phyloP scores from a whole-genome alignment of 495 filamentous ascomycete genomes.

The Hypomontagnella submonticulosa region DNA sequence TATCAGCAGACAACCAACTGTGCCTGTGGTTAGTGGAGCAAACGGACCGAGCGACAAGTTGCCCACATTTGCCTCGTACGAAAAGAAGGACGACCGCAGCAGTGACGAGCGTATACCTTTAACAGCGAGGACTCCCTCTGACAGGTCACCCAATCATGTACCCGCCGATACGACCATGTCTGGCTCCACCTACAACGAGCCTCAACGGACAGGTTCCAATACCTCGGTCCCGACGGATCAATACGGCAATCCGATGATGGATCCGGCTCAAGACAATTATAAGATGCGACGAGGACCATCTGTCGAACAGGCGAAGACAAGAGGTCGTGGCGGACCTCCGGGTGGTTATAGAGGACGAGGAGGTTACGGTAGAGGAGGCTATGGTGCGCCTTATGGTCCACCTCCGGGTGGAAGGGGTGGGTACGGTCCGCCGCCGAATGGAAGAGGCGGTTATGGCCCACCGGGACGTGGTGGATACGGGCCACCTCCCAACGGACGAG shows the following conservation, averaged over 20 bases:
- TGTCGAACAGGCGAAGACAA: slow-evolving; percentile 67
- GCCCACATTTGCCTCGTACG: slow-evolving; percentile 82
- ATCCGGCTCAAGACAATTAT: slow-evolving; percentile 59
- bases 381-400: slow-evolving; percentile 40
- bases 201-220: slow-evolving; percentile 43
- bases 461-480: slow-evolving; percentile 54
- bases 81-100: slow-evolving; percentile 68
- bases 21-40: slow-evolving; percentile 64
- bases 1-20: slow-evolving; percentile 62
- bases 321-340: slow-evolving; percentile 62
- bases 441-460: slow-evolving; percentile 56
- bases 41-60: slow-evolving; percentile 66
- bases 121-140: slow-evolving; percentile 70
- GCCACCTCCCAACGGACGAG: slow-evolving; percentile 48
- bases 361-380: slow-evolving; percentile 53
- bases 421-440: slow-evolving; percentile 54
- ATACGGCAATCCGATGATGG: slow-evolving; percentile 72
- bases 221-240: slow-evolving; percentile 68
- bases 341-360: slow-evolving; percentile 66
- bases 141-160: slow-evolving; percentile 55
- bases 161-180: slow-evolving; percentile 52
- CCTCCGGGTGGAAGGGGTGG: slow-evolving; percentile 55
- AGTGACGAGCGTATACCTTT: slow-evolving; percentile 88
- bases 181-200: slow-evolving; percentile 42
- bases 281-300: slow-evolving; percentile 70